Conservation (phyloP, 2,329 filamentous ascomycete species). For the Arthrobotrys entomopaga region DNA sequence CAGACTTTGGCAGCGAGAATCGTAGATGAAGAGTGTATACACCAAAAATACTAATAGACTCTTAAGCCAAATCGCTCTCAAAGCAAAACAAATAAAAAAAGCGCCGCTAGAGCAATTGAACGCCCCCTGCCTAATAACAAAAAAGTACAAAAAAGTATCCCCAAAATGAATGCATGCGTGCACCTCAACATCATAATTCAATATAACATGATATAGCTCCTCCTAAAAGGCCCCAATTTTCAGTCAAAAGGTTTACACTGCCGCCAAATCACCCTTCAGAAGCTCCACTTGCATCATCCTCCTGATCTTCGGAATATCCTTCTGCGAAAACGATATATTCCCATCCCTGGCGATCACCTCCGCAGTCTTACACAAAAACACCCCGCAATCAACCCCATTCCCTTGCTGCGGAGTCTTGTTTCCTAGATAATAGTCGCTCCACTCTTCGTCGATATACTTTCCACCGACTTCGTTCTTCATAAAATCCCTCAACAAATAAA, state of each 20-base stretch:
- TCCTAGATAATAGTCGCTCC: conserved; percentile 54
- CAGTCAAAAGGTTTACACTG: conserved; percentile 8
- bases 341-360: conserved; percentile 57
- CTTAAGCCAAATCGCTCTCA: too few species aligned
- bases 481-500: conserved; percentile 51
- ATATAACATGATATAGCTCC: too few species aligned
- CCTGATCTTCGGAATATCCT: conserved; percentile 56
- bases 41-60: too few species aligned
- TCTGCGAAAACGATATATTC: conserved; percentile 51
- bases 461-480: conserved; percentile 55
- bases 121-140: too few species aligned
- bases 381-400: conserved; percentile 57
- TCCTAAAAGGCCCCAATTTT: too few species aligned
- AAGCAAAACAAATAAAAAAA: too few species aligned
- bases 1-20: too few species aligned
- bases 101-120: too few species aligned
- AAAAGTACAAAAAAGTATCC: conserved; percentile 19
- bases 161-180: too few species aligned
- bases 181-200: neutral
- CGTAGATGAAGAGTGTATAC: too few species aligned
- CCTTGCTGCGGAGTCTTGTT: conserved; percentile 55
- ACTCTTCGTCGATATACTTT: conserved; percentile 53
- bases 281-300: conserved; percentile 58
- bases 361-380: conserved; percentile 58
- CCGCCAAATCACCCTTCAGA: conserved; percentile 53